phyloP scores from a whole-genome alignment of 202 grass and related monocot species.

The Carex sylvatica region DNA sequence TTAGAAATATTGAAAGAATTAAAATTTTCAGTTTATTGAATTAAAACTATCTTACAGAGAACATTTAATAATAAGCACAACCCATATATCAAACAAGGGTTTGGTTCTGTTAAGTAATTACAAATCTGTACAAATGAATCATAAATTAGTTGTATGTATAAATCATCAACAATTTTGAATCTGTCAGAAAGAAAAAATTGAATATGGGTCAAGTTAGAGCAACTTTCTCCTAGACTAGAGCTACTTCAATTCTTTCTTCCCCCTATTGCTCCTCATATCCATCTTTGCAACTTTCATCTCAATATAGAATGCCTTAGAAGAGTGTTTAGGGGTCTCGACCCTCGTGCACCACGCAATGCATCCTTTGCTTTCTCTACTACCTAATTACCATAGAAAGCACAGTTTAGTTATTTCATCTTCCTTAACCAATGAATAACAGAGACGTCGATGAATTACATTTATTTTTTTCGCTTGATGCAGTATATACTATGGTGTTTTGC shows the following conservation, averaged over 20 bases:
- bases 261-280: background rate
- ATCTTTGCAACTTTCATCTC: slow-evolving; percentile 27
- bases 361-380: slow-evolving; percentile 29
- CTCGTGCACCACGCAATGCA: slow-evolving; percentile 8
- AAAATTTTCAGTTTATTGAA: background rate
- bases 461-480: background rate
- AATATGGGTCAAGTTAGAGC: slow-evolving; percentile 17
- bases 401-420: background rate
- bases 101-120: slow-evolving; percentile 22
- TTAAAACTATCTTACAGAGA: background rate
- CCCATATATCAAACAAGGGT: slow-evolving; percentile 9
- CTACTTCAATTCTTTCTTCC: slow-evolving; percentile 26
- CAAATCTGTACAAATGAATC: slow-evolving; percentile 30
- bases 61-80: background rate
- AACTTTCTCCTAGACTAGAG: slow-evolving; percentile 16
- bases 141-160: slow-evolving; percentile 21
- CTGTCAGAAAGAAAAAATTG: slow-evolving; percentile 33
- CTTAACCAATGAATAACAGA: background rate
- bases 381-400: background rate
- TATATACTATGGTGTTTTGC: background rate
- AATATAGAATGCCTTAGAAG: slow-evolving; percentile 41
- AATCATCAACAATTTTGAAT: slow-evolving; percentile 19
- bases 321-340: slow-evolving; percentile 30
- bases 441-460: background rate
- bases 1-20: background rate